Evolutionary conservation across 495 filamentous ascomycete species (phyloP), one percentile per base, ranked within the genome.

Genomic region (Aspergillus carlsbadensis): DNA sequence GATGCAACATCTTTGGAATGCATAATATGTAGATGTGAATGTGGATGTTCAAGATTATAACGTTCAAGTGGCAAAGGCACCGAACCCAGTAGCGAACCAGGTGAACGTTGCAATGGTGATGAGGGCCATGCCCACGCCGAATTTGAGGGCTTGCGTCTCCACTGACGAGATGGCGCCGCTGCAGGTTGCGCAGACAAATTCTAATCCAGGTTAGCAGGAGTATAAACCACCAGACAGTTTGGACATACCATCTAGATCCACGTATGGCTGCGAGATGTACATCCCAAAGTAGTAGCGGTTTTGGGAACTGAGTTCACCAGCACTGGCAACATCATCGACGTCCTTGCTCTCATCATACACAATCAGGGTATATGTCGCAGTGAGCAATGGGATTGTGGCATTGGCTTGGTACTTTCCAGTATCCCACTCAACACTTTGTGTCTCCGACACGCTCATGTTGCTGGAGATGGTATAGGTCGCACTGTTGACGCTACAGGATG

Each of bases 101-200:
- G 89, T 89, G 67, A 96, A 96, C 42, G 90, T 90, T 24, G 88
- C 58, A 11, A 96, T 74, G 7, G 92, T 96, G 42, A 94, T 74
- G 17, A 81, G 57, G 39, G 80, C 83, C 89, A 95, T 95, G 47
- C 83, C 81, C 42, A 93, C 52, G 50, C 88, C 79, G 56, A 90
- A 88, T 42, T 86, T 84, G 7, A 98, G 60, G 3, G 86, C 87
- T 54, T 85, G 79, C 37, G 75, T 73, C 41, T 92, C 87, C 58
- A 84, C 74, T 41, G 79, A 75, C 7, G 84, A 84, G 26, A 88
- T 55, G 8, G 88, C 91, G 20, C 75, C 81, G 70, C 74, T 90
- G 78, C 92, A 96, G 15, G 87, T 90, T 0, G 84, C 84, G 64
- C 85, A 87, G 42, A 71, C 62, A 62, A 71, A 85, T 37, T 82